A percentile compares a stretch with the other conserved stretches of the same genome.
Conservation (phyloP, 805 yeast genomes). For the Tetrapisispora arboricola region DNA sequence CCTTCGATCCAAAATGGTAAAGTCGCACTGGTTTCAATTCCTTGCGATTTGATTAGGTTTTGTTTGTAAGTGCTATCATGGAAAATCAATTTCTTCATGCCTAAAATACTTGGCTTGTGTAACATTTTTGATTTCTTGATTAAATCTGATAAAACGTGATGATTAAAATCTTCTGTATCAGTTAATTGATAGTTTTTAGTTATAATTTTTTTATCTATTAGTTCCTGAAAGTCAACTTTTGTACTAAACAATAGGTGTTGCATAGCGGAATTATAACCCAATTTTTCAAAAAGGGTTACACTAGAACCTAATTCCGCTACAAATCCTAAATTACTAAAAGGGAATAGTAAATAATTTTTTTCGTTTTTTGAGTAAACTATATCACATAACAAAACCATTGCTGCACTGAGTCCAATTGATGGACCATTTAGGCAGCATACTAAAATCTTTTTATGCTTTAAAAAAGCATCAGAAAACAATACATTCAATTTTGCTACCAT, state of each 20-base stretch:
- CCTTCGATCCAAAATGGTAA: slow-evolving; percentile 22
- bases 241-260: slow-evolving; percentile 64
- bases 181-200: slow-evolving; percentile 41
- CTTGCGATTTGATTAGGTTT: slow-evolving; percentile 11
- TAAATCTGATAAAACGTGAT: slow-evolving; percentile 33
- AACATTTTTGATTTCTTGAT: slow-evolving; percentile 25
- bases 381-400: slow-evolving; percentile 63
- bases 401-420: slow-evolving; percentile 67
- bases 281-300: slow-evolving; percentile 52
- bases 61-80: slow-evolving; percentile 4
- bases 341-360: slow-evolving; percentile 51
- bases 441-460: slow-evolving; percentile 58
- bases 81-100: slow-evolving; percentile 31
- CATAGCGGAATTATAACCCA: slow-evolving; percentile 64
- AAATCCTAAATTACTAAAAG: slow-evolving; percentile 74
- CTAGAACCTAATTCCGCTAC: slow-evolving; percentile 74
- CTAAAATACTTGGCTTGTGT: slow-evolving; percentile 32
- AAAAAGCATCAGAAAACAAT: slow-evolving; percentile 53
- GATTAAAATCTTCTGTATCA: slow-evolving; percentile 40
- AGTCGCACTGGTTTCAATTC: slow-evolving; percentile 14
- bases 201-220: slow-evolving; percentile 46
- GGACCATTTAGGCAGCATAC: slow-evolving; percentile 79
- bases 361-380: slow-evolving; percentile 56
- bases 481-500: slow-evolving; percentile 56
- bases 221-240: slow-evolving; percentile 49